A percentile compares a stretch with the other conserved stretches of the same genome.
Conservation (phyloP, 306 rosid genomes). For the Glycine soja region DNA sequence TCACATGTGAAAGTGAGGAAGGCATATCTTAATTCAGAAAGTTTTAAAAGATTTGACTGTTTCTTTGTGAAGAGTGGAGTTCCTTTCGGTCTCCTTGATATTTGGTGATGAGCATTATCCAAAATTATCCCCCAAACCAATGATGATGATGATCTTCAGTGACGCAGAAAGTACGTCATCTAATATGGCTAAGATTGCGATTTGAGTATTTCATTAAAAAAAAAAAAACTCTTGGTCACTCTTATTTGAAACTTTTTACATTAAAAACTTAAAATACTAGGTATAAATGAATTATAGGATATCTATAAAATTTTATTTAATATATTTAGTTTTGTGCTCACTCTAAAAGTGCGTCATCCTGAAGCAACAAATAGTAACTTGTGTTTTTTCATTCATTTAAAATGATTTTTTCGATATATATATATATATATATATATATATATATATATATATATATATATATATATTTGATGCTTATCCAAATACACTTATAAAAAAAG, state of each 20-base stretch:
- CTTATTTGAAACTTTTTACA: not conserved
- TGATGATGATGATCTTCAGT: slow-evolving; percentile 44
- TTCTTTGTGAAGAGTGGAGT: slow-evolving; percentile 35
- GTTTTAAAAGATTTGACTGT: slow-evolving; percentile 38
- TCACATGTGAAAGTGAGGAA: slow-evolving; percentile 32
- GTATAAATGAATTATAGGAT: not conserved
- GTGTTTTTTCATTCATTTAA: not conserved
- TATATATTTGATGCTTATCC: not conserved
- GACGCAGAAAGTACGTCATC: slow-evolving; percentile 52
- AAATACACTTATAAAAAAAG: not conserved
- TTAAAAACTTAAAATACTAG: not conserved
- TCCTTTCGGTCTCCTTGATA: slow-evolving; percentile 45
- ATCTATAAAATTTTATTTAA: not conserved
- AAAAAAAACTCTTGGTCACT: not conserved
- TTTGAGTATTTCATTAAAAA: slow-evolving; percentile 9
- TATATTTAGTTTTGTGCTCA: not conserved
- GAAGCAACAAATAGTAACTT: not conserved
- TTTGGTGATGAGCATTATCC: slow-evolving; percentile 24
- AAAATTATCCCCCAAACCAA: slow-evolving; percentile 33
- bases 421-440: no score
- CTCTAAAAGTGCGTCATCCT: not conserved
- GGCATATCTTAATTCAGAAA: slow-evolving; percentile 27
- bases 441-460: no score
- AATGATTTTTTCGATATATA: not conserved
- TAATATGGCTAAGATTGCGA: slow-evolving; percentile 4